Evolutionary conservation across 2,329 filamentous ascomycete species (phyloP), one percentile per base, ranked within the genome.

Genomic region (Macrophomina tecta): DNA sequence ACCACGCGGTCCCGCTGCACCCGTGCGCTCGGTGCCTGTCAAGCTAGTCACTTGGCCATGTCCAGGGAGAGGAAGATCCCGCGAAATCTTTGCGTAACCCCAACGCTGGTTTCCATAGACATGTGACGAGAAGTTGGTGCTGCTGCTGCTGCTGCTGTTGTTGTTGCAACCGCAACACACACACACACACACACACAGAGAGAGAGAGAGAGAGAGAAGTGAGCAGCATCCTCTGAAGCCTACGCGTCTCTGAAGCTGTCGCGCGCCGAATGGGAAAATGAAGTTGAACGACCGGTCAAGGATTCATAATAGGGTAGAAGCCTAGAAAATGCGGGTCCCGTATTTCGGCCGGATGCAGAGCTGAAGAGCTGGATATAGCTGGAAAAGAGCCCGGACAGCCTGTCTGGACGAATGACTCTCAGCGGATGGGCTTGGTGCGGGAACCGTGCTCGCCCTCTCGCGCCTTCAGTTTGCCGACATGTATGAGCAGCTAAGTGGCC

Each of bases 261-360:
- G 45, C 16, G 42, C 7, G 58, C 14, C 23, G 23, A 23, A 23
- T 23, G 3, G 23, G 23, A 23, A 23, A 23, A 23, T 23, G 23
- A 23, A 23, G 23, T 23, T n/a, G 45, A 46, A 46, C 23, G 28
- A 23, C 56, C 16, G 56, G 11, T 38, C n/a, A 40, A 61, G 40
- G 32, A 8, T 9, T n/a, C 5, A 38, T 12, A 49, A 14, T 30
- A 62, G 46, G 48, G 30, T 30, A 45, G 58, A 28, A 51, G 58
- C 58, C 45, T 62, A 48, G 45, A 49, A 23, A 61, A 62, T 23
- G n/a, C 58, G 45, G 58, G 45, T 49, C 58, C 16, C 18, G 18
- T 49, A 16, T 16, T 48, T 62, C 58, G 58, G 58, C 58, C 58
- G 58, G 49, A 62, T 49, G 18, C 28, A 40, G 40, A 34, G 56